These are phyloP conservation scores for Curvularia eragrostidis DNA, from an alignment of 2,329 filamentous ascomycete genomes.

Conservation along the genomic window DNA sequence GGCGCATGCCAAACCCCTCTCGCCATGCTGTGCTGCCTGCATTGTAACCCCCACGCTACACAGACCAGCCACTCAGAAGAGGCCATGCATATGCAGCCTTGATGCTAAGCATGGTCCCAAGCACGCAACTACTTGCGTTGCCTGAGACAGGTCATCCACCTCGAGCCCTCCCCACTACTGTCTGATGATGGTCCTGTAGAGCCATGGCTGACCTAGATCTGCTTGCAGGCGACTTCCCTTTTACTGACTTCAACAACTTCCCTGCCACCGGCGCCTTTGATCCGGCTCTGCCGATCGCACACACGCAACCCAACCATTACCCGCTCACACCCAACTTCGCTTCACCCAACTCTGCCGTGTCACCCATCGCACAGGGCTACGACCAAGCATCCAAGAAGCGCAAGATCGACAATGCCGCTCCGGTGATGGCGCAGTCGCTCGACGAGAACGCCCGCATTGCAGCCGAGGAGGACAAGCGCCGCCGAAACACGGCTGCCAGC, in stretches of 20 bases:
- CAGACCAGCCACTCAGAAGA: slow-evolving; percentile 35
- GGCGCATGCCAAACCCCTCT: slow-evolving; percentile 32
- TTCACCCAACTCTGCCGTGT: slow-evolving; percentile 39
- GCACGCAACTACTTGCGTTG: slow-evolving; percentile 47
- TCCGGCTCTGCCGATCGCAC: slow-evolving; percentile 40
- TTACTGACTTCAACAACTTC: slow-evolving; percentile 56
- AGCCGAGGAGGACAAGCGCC: slow-evolving; percentile 61
- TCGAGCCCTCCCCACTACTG: slow-evolving; percentile 13
- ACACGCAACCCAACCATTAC: slow-evolving; percentile 35
- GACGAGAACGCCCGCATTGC: slow-evolving; percentile 57
- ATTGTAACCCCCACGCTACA: slow-evolving; percentile 36
- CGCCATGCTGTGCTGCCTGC: slow-evolving; percentile 35
- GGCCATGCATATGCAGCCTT: slow-evolving; percentile 27
- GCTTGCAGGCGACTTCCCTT: slow-evolving; percentile 54
- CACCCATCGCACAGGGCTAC: slow-evolving; percentile 39
- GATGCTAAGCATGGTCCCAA: slow-evolving; percentile 30
- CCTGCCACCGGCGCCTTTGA: slow-evolving; percentile 40
- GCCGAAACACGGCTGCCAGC: slow-evolving; percentile 61
- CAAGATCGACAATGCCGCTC: slow-evolving; percentile 50
- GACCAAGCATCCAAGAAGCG: slow-evolving; percentile 54
- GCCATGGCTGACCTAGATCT: slow-evolving; percentile 48
- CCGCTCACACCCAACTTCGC: slow-evolving; percentile 36
- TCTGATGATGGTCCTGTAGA: slow-evolving; percentile 11
- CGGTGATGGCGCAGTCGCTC: slow-evolving; percentile 43
- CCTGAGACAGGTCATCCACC: slow-evolving; percentile 22